These are phyloP conservation scores for Begonia masoniana DNA, from an alignment of 306 rosid species.

Conservation along the genomic window DNA sequence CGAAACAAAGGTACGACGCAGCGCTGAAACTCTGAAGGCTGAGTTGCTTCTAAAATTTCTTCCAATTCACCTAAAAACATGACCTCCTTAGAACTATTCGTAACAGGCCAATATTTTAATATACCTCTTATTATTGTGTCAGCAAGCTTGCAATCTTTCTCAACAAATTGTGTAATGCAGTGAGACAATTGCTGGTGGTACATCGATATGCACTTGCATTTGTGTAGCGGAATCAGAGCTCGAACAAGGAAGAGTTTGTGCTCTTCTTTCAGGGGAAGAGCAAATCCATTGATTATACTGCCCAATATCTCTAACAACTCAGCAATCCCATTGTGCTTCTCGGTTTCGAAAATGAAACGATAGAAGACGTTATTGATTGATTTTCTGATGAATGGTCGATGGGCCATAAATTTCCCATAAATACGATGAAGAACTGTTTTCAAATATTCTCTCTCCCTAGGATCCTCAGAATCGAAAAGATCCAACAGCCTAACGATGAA, in stretches of 20 bases:
- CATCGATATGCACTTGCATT: constrained; percentile 81
- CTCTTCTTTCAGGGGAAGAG: constrained; percentile 94
- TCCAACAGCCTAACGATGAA: constrained; percentile 79
- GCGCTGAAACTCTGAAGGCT: constrained; percentile 85
- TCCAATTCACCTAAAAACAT: constrained; percentile 97
- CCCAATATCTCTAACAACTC: constrained; percentile 93
- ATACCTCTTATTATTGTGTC: constrained; percentile 86
- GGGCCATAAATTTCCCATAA: constrained; percentile 96
- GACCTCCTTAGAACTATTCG: constrained; percentile 95
- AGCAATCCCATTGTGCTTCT: constrained; percentile 93
- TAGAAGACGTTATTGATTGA: constrained; percentile 85
- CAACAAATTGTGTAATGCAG: constrained; percentile 89
- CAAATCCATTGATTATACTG: constrained; percentile 94
- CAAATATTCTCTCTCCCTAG: constrained; percentile 89
- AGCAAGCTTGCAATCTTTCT: constrained; percentile 98
- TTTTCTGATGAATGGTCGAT: constrained; percentile 90
- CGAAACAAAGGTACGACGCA: constrained; percentile 84
- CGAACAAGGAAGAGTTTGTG: constrained; percentile 92
- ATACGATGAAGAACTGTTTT: constrained; percentile 93
- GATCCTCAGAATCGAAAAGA: constrained; percentile 96
- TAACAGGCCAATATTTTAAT: constrained; percentile 86
- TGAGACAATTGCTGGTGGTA: constrained; percentile 95
- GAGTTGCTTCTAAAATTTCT: constrained; percentile 94
- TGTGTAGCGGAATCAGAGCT: constrained; percentile 92
- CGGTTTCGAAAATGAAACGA: constrained; percentile 84